Base-by-base conservation (phyloP, 495 filamentous ascomycete species). In the Podospora conica region DNA sequence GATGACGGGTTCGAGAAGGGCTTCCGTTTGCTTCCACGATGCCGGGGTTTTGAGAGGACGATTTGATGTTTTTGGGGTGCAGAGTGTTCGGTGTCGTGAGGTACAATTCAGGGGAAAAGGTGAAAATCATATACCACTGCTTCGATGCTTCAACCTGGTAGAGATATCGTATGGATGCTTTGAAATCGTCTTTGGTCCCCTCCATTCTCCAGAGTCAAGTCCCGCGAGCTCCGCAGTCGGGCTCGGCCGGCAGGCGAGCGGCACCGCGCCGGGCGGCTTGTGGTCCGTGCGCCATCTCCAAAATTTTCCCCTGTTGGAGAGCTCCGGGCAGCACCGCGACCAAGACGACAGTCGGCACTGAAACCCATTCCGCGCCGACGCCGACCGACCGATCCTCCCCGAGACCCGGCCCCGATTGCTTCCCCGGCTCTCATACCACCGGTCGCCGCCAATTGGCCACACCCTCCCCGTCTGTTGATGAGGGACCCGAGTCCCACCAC, bases 401-500 rank as follows among this genome's bases (percentile, higher is more conserved):
- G 20, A 24, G n/a, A 53, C 31, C 60, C 60, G 20, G 25, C 23
- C 12, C 10, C n/a, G 12, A 61, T 33, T 48, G 18, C 54, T 58
- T 22, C 62, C 23, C 27, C 54, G 9, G 5, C 23, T 22, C 12
- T 18, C 7, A 23, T 24, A 55, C 31, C 40, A n/a, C 24, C 28
- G 15, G n/a, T 8, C 24, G 23, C 23, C 18, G 53, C 10, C 53
- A 61, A 60, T 66, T 61, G 64, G 57, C 48, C 9, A 33, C 20
- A 33, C 4, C 58, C 40, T 28, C 27, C 5, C 22, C 60, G 25
- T 28, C 23, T 6, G 27, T 68, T 68, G 48, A 68, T 69, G 67
- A 69, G 67, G 67, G 67, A 66, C 67, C 62, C n/a, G 63, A 24
- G 48, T 28, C n/a, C 7, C 54, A 28, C 48, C 31, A n/a, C 20